Evolutionary conservation across 202 grass and related monocot species (phyloP), one percentile per base, ranked within the genome.

Genomic region (Hordeum pubiflorum): DNA sequence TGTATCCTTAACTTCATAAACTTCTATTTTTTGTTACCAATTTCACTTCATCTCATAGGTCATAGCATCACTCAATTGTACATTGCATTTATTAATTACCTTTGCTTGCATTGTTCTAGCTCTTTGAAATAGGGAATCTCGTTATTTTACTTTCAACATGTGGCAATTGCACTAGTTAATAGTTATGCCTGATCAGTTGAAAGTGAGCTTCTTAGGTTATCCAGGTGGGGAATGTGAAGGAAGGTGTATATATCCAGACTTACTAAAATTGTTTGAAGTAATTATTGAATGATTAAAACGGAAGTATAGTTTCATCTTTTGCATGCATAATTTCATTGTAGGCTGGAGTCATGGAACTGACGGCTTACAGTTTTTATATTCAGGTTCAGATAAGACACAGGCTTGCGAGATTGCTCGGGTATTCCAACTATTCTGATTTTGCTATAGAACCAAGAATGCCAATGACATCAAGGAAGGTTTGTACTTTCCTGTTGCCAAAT

Each of bases 371-470:
- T 64, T 64, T 71, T 65, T 84, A 37, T 75, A 73, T 83, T 80
- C 78, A 95, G 96, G 89, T 93, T 33, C 88, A 91, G 34, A 77
- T 93, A 66, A 93, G 92, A 64, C 88, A 89, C 68, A 84, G 87
- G 54, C 74, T 90, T 90, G 89, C 92, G 58, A 91, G 74, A 69
- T 87, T 95, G 43, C 83, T 98, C 32, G 92, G 96, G 66, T 95
- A 91, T 80, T 79, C 86, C 39, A 98, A 80, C 83, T 98, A 98
- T 84, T 85, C 90, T 40, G 96, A 95, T 88, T 98, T 95, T 88
- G 77, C 90, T 55, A 81, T 87, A 72, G 90, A 95, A 75, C 70
- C 80, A 76, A 90, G 92, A 91, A 93, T 93, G 92, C 69, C 85
- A 44, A 91, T 66, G 61, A 89, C 90, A 76, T 89, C 92, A 11